These are phyloP conservation scores for Hymenotorrendiella dingleyae DNA, from an alignment of 2,329 filamentous ascomycete genomes.

Conservation along the genomic window DNA sequence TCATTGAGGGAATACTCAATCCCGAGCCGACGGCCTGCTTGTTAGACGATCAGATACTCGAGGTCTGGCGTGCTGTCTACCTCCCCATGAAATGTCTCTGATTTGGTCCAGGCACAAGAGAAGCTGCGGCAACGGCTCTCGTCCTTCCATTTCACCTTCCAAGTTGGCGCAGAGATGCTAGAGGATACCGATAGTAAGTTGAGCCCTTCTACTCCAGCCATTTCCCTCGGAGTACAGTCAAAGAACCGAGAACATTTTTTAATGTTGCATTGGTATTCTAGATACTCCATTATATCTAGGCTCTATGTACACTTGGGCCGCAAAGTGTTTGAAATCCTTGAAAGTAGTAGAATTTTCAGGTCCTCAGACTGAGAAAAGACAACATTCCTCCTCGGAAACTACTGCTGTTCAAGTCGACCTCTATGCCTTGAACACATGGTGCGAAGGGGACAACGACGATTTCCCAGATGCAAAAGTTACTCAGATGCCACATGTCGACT, in stretches of 20 bases:
- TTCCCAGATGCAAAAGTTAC: slow-evolving; percentile 22
- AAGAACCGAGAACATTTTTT: no score
- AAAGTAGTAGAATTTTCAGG: slow-evolving; percentile 25
- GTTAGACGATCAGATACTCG: no score
- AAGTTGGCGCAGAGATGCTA: slow-evolving; percentile 17
- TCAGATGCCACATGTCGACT: slow-evolving; percentile 22
- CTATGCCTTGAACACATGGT: no score
- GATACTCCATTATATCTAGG: slow-evolving; percentile 8
- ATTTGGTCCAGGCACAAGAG: slow-evolving; percentile 3
- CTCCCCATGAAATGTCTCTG: no score
- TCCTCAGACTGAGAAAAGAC: slow-evolving; percentile 5
- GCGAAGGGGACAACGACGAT: slow-evolving; percentile 7
- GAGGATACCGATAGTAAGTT: slow-evolving; percentile 12
- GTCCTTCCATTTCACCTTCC: slow-evolving; percentile 7
- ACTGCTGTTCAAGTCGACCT: slow-evolving; percentile 14
- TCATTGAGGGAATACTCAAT: no score
- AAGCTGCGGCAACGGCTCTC: slow-evolving; percentile 11
- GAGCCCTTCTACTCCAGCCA: no score
- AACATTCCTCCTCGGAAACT: slow-evolving; percentile 14
- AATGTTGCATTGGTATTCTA: no score
- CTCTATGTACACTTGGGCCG: slow-evolving; percentile 5
- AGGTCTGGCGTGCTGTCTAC: no score
- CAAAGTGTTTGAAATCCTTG: slow-evolving; percentile 15
- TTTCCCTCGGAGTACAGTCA: no score
- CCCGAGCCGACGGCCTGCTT: no score